Evolutionary conservation across 805 yeast species (phyloP).

Genomic region (Pichia occidentalis): DNA sequence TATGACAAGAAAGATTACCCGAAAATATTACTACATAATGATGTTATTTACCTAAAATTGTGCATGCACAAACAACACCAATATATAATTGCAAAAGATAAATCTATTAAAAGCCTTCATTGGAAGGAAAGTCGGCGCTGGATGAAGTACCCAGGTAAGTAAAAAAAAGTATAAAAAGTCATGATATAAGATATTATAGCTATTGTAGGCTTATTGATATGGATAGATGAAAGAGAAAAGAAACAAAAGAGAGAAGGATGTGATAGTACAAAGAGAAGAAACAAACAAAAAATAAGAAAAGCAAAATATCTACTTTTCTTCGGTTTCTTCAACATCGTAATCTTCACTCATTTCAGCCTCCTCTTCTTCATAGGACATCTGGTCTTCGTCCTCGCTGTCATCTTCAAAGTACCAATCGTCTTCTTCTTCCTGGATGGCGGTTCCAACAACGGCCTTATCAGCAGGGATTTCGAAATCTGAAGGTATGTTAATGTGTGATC

Average conservation of each 20-base stretch:
- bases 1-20: too few relatives aligned
- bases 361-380: slow-evolving; percentile 36
- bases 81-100: too few relatives aligned
- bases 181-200: too few relatives aligned
- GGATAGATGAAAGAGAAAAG: neutral
- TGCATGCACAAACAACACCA: too few relatives aligned
- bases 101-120: too few relatives aligned
- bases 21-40: too few relatives aligned
- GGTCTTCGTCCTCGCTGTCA: slow-evolving; percentile 51
- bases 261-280: neutral
- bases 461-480: slow-evolving; percentile 74
- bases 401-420: slow-evolving; percentile 53
- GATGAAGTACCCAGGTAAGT: too few relatives aligned
- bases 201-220: too few relatives aligned
- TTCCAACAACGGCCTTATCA: slow-evolving; percentile 17
- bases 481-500: slow-evolving; percentile 82
- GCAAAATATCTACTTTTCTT: slow-evolving; percentile 14
- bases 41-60: too few relatives aligned
- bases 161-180: too few relatives aligned
- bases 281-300: neutral
- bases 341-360: slow-evolving; percentile 42
- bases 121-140: too few relatives aligned
- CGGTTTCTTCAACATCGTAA: slow-evolving; percentile 32
- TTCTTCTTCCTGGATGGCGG: slow-evolving; percentile 34
- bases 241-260: neutral